Base-by-base conservation (phyloP, 257 asterid genomes). In the Gardenia jasminoides region DNA sequence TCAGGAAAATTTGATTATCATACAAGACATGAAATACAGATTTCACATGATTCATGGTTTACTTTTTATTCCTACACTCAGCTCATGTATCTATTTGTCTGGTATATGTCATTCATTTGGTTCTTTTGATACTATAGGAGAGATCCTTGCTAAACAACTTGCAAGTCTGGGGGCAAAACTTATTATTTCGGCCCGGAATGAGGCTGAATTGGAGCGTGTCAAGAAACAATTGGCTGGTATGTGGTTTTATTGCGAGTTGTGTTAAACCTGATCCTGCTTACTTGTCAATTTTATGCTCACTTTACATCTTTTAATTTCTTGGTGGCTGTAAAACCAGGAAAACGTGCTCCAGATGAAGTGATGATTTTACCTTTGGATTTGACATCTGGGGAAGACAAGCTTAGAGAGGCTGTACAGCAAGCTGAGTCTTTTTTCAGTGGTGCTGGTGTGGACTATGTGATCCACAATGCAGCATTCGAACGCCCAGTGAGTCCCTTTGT, bases 391-490 rank as follows among this genome's bases (percentile, higher is more conserved):
- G 98, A 95, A 80, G 91, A 87, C 78, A 70, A 85, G 84, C 89
- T 95, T 67, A 84, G 76, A 67, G 91, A 87, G 78, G 94, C 89
- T 61, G 97, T 93, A 22, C 88, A 82, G 88, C 89, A 87, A 85
- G 98, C 97, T 74, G 97, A 95, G 81, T 89, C 97, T 6, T 78
- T 87, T 81, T 95, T 93, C 74, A 87, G 78, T 72, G 97, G 92
- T 82, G 91, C 92, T 2, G 99, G 98, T n/a, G 98, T 95, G 85
- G 99, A 95, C 87, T 93, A 92, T 82, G 79, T 95, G 88, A 89
- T 95, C 86, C 99, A 95, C 75, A 95, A 93, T 91, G 99, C 99
- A 83, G 99, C 99, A 70, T 93, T 76, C 85, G 98, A 95, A 83
- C 97, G 99, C 50, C 97, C 98, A 82, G 99, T 95, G 84, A 89